Conservation (phyloP, 768 basidiomycete species). For the Inosperma sp. region DNA sequence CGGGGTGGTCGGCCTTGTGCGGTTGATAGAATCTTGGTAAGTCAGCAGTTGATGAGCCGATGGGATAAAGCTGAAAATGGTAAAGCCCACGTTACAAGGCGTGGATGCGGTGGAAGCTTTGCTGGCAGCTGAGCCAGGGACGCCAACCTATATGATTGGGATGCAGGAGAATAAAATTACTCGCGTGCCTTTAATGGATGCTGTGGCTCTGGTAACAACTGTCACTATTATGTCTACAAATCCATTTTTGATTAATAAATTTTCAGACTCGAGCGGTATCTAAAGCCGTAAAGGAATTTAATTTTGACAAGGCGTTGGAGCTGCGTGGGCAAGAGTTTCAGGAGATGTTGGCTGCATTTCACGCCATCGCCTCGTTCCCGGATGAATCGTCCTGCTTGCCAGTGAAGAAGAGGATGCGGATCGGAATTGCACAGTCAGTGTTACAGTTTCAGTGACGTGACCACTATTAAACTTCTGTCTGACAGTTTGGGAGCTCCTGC, state of each 20-base stretch:
- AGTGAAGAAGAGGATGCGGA: constrained; percentile 57
- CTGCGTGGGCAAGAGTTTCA: constrained; percentile 88
- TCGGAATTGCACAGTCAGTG: constrained; percentile 84
- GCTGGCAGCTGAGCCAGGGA: constrained; percentile 78
- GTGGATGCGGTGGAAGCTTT: constrained; percentile 89
- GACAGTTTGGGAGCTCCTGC: constrained; percentile 87
- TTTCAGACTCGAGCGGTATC: constrained; percentile 81
- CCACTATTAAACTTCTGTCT: not conserved
- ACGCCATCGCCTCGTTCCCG: constrained; percentile 61
- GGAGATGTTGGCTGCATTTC: constrained; percentile 85
- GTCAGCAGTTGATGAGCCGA: constrained; percentile 17
- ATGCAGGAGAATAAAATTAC: constrained; percentile 93
- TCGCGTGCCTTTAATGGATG: constrained; percentile 86
- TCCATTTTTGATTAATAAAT: not conserved
- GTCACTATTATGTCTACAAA: constrained; percentile 8
- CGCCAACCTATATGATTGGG: constrained; percentile 97
- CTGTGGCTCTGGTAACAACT: constrained; percentile 84
- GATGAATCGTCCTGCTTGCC: constrained; percentile 49
- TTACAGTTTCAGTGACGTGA: not conserved
- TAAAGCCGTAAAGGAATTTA: constrained; percentile 70
- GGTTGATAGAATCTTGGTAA: constrained; percentile 84
- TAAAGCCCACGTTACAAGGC: constrained; percentile 92
- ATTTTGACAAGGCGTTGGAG: constrained; percentile 85
- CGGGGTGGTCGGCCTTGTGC: constrained; percentile 93
- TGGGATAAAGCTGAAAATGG: not conserved